These are phyloP conservation scores for Artemisia argyi DNA, from an alignment of 129 eudicot species.

Conservation along the genomic window DNA sequence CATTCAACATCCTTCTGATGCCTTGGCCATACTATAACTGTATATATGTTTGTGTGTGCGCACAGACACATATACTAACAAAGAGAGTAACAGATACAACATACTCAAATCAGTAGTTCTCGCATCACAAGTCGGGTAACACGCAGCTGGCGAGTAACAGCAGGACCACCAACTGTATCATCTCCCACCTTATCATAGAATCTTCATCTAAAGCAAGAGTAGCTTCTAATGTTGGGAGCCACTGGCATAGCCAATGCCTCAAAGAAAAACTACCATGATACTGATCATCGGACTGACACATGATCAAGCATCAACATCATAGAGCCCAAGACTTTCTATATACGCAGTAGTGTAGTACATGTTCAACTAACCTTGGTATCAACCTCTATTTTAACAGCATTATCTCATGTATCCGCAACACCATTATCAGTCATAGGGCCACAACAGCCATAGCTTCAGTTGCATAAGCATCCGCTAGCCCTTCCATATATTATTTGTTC, in stretches of 20 bases:
- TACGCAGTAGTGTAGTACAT: too few relatives aligned
- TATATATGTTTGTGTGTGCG: neutral
- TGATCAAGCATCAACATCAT: too few relatives aligned
- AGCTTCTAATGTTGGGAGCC: conserved; percentile 99
- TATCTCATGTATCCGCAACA: too few relatives aligned
- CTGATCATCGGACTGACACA: too few relatives aligned
- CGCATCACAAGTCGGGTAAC: conserved; percentile 85
- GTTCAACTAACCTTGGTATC: too few relatives aligned
- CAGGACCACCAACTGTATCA: conserved; percentile 94
- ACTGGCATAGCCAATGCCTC: conserved; percentile 97
- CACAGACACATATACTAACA: too few relatives aligned
- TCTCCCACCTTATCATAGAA: conserved; percentile 92
- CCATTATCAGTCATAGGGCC: too few relatives aligned
- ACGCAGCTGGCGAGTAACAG: conserved; percentile 87
- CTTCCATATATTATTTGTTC: too few relatives aligned
- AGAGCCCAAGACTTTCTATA: too few relatives aligned
- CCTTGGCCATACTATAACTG: conserved; percentile 4
- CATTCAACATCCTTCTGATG: conserved; percentile 7
- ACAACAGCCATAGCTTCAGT: too few relatives aligned
- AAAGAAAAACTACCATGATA: conserved; percentile 94
- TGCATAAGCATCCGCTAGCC: too few relatives aligned
- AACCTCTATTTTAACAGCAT: too few relatives aligned
- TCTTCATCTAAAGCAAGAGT: conserved; percentile 96
- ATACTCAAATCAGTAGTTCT: conserved; percentile 96
- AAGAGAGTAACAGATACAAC: conserved; percentile 16